Evolutionary conservation across 768 basidiomycete genomes (phyloP), one percentile per base, ranked within the genome.

Genomic region (Obba rivulosa): DNA sequence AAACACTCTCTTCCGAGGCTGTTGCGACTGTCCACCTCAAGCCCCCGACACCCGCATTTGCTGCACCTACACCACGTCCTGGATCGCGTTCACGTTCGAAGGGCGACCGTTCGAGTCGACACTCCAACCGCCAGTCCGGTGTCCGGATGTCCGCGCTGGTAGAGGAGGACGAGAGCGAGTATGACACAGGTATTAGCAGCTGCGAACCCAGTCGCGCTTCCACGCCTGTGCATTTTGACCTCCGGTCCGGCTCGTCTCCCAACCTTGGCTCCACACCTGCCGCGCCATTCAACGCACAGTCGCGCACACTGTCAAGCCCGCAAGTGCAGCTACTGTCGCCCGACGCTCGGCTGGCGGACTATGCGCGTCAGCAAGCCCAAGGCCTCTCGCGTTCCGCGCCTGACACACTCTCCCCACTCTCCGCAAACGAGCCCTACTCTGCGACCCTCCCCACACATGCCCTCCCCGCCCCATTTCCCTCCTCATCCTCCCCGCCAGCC

Each of bases 111-210:
- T 37, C 50, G 21, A 57, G 48, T 45, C 55, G 51, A 31, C 58
- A 41, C 49, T 54, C 57, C 42, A 40, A 45, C 48, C 51, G 64
- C 13, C 53, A 47, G 39, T 52, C 54, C 34, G 55, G 51, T 8
- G 57, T 53, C 17, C 62, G 66, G 8, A 71, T 71, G 70, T 66
- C 66, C 8, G 69, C 68, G 14, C 52, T 72, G 8, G 54, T 66
- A 46, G 70, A 71, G 51, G 70, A 71, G 34, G 68, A 69, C 40
- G 69, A 71, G 48, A 63, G 66, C 34, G 64, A 63, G 31, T 60
- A 57, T 39, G 46, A 39, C 44, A 57, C 53, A 8, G 52, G 55
- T 9, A 46, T 49, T 5, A 64, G 57, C 45, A 57, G 61, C 38
- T 52, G 57, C 13, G 59, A 56, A 36, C 49, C 54, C 9, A 58